Conservation (phyloP, 148 eudicot genomes). For the Gaultheria prostrata region DNA sequence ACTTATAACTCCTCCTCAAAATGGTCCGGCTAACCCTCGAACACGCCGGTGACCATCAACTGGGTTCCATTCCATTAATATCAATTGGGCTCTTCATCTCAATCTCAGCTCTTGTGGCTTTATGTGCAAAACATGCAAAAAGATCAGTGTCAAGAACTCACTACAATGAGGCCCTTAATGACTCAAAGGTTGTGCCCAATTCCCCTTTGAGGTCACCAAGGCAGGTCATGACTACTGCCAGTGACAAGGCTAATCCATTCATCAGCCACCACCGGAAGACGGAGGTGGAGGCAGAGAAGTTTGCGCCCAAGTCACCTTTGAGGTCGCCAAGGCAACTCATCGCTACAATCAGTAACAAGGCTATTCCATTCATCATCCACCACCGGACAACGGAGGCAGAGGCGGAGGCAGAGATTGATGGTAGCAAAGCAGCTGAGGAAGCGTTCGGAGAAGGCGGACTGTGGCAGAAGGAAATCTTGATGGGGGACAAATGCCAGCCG, state of each 20-base stretch:
- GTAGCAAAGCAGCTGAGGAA: constrained; percentile 9
- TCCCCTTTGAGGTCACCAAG: constrained; percentile 39
- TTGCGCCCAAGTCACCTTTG: constrained; percentile 29
- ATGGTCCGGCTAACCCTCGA: not conserved
- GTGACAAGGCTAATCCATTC: constrained; percentile 26
- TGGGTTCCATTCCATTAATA: not conserved
- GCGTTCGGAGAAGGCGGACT: constrained; percentile 56
- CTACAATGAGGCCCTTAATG: not conserved
- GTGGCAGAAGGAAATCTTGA: constrained; percentile 76
- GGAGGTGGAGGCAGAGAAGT: constrained; percentile 8
- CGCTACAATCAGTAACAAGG: constrained; percentile 35
- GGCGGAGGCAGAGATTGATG: not conserved
- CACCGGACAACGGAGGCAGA: constrained; percentile 1
- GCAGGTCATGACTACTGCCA: constrained; percentile 35
- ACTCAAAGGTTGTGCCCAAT: constrained; percentile 14
- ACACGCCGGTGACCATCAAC: not conserved
- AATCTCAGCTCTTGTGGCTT: constrained; percentile 4
- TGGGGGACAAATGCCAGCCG: constrained; percentile 87
- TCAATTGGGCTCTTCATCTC: not conserved
- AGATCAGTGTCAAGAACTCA: constrained; percentile 12
- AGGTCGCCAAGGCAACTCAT: constrained; percentile 42
- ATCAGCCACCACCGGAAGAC: not conserved
- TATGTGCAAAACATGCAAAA: constrained; percentile 8
- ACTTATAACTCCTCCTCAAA: not conserved
- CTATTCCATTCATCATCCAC: constrained; percentile 6